Percentiles rank a stretch among this genome's conserved stretches.
Evolutionary conservation across 345 rosid species (phyloP).

Genomic region (Pseudoturritis turrita): DNA sequence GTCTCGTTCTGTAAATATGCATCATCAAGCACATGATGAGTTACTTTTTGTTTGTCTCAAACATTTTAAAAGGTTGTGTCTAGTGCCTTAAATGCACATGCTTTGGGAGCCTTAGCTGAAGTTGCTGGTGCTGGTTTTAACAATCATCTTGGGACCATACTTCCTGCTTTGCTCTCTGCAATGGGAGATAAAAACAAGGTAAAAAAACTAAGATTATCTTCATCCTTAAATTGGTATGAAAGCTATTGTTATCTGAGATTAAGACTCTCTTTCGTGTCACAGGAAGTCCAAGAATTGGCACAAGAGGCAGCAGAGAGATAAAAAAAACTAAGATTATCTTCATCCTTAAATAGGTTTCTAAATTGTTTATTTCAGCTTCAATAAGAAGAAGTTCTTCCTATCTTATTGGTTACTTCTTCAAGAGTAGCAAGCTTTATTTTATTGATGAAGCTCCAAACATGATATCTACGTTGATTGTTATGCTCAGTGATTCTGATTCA

Average conservation of each 20-base stretch:
- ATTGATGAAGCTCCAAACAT: conserved; percentile 94
- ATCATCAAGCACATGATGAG: background rate
- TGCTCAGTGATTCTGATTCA: conserved; percentile 88
- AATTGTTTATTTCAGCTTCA: conserved; percentile 54
- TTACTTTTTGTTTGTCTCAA: background rate
- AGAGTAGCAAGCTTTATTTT: conserved; percentile 86
- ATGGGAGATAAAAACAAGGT: conserved; percentile 78
- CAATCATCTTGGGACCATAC: conserved; percentile 79
- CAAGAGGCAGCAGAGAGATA: conserved; percentile 90
- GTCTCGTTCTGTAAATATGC: conserved; percentile 1
- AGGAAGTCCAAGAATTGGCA: conserved; percentile 88
- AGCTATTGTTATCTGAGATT: background rate
- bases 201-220: background rate
- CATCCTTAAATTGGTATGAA: conserved; percentile 4
- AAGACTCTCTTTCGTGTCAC: conserved; percentile 6
- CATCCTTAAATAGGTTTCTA: background rate
- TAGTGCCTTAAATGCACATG: conserved; percentile 98
- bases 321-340: too few relatives aligned
- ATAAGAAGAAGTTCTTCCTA: conserved; percentile 85
- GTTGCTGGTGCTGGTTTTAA: conserved; percentile 95
- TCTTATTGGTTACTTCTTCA: conserved; percentile 85
- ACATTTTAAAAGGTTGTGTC: conserved; percentile 16
- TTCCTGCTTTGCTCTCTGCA: conserved; percentile 89
- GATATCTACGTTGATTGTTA: conserved; percentile 79
- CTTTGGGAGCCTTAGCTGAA: conserved; percentile 95